Percentiles rank a stretch among this genome's conserved stretches.
phyloP scores from a whole-genome alignment of 2,329 filamentous ascomycete species.

The Fusarium heterosporum region DNA sequence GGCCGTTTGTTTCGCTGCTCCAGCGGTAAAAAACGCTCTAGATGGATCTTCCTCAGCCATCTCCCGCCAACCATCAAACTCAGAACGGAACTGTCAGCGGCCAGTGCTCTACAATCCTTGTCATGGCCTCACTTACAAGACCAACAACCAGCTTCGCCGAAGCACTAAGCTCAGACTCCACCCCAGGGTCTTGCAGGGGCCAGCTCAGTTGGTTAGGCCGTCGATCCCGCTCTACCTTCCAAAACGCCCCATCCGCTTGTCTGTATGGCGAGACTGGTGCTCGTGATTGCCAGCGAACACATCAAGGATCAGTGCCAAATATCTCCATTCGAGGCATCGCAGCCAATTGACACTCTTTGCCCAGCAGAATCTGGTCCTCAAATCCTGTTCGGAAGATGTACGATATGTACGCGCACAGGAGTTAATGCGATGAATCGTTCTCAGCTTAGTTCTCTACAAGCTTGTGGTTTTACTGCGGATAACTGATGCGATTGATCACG shows the following conservation, averaged over 20 bases:
- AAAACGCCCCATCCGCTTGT: constrained; percentile 33
- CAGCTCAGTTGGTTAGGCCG: constrained; percentile 31
- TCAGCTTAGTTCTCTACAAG: constrained; percentile 28
- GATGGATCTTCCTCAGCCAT: constrained; percentile 37
- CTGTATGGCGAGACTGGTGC: constrained; percentile 41
- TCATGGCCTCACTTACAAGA: constrained; percentile 32
- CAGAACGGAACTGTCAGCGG: constrained; percentile 19
- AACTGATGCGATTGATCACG: constrained; percentile 16
- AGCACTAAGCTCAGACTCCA: constrained; percentile 30
- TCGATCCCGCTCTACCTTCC: constrained; percentile 41
- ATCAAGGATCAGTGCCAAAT: constrained; percentile 39
- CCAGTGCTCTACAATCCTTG: constrained; percentile 31
- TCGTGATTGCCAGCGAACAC: constrained; percentile 50
- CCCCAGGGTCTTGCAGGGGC: constrained; percentile 32
- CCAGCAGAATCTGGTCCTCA: constrained; percentile 36
- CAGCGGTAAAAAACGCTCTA: constrained; percentile 32
- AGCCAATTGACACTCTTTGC: constrained; percentile 36
- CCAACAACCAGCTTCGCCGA: constrained; percentile 15
- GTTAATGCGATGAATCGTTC: constrained; percentile 41
- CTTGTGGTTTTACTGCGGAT: constrained; percentile 14
- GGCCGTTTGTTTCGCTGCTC: constrained; percentile 35
- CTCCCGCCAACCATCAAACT: constrained; percentile 26
- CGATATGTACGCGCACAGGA: constrained; percentile 38
- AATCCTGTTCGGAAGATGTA: constrained; percentile 42
- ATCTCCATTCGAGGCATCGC: constrained; percentile 22